Conservation (phyloP, 148 eudicot genomes). For the Pouteria glomerata region DNA sequence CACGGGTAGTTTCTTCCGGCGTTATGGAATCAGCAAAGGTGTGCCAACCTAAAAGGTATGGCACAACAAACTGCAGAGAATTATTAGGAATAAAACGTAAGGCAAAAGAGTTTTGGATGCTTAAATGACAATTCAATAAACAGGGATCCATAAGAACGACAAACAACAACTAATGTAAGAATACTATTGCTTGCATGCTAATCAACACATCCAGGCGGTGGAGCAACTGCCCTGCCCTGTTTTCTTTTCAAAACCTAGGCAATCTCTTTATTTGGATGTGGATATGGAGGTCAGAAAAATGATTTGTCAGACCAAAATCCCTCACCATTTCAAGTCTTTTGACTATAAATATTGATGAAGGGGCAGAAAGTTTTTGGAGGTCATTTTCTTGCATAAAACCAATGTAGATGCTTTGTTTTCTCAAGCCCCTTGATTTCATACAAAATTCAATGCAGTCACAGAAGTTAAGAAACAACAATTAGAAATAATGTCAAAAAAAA, state of each 20-base stretch:
- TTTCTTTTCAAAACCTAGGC: background rate
- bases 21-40: conserved; percentile 54
- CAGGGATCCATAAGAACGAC: background rate
- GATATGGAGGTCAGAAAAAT: too few species aligned
- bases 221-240: background rate
- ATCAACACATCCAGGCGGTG: background rate
- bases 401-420: background rate
- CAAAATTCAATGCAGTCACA: background rate
- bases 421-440: background rate
- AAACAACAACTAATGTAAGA: background rate
- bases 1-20: conserved; percentile 45
- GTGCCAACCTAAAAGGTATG: conserved; percentile 88
- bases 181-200: background rate
- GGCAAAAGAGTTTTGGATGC: background rate
- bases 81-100: background rate
- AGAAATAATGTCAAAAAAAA: background rate
- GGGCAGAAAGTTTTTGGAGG: background rate
- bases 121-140: background rate
- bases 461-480: background rate
- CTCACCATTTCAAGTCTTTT: background rate
- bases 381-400: background rate
- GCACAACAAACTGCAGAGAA: conserved; percentile 71
- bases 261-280: background rate
- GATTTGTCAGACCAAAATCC: background rate
- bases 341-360: background rate